A percentile compares a stretch with the other conserved stretches of the same genome.
Conservation (phyloP, 768 basidiomycete genomes). For the Suillus tomentosus region DNA sequence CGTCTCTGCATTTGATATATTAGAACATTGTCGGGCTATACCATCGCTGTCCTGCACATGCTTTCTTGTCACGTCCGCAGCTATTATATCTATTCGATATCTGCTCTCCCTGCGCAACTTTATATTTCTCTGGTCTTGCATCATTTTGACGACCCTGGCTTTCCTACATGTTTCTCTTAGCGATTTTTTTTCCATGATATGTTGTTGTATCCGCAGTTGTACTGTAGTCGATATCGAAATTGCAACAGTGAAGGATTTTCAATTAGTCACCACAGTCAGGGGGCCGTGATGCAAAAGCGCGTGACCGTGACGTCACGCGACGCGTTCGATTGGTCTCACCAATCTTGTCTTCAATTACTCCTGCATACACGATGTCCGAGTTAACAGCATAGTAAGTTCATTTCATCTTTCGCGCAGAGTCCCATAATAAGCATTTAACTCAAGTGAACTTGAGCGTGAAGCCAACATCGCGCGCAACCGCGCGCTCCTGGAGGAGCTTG, state of each 20-base stretch:
- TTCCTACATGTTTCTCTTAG: conserved; percentile 19
- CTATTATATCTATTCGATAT: conserved; percentile 16
- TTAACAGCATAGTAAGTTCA: conserved; percentile 54
- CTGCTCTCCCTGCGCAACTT: conserved; percentile 13
- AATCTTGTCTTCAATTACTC: too few relatives aligned
- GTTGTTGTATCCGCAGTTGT: conserved; percentile 31
- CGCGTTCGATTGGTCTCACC: conserved; percentile 19
- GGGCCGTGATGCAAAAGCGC: conserved; percentile 1
- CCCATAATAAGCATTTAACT: conserved; percentile 2
- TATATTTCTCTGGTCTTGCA: conserved; percentile 3
- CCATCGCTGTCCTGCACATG: conserved; percentile 21
- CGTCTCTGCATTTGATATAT: conserved; percentile 24
- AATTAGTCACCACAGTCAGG: too few relatives aligned
- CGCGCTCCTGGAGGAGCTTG: conserved; percentile 69
- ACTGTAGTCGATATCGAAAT: background rate
- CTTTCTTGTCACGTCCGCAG: conserved; percentile 19
- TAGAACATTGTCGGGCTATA: conserved; percentile 28
- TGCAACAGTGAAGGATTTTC: background rate
- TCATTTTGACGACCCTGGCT: conserved; percentile 9
- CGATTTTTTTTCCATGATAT: conserved; percentile 10
- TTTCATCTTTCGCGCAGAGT: background rate
- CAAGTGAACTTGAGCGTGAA: conserved; percentile 71
- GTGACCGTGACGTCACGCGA: conserved; percentile 37
- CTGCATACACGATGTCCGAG: conserved; percentile 36
- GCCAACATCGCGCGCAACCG: conserved; percentile 83